phyloP scores from a whole-genome alignment of 2,329 filamentous ascomycete species.

The Hymenoscyphus fraxineus region DNA sequence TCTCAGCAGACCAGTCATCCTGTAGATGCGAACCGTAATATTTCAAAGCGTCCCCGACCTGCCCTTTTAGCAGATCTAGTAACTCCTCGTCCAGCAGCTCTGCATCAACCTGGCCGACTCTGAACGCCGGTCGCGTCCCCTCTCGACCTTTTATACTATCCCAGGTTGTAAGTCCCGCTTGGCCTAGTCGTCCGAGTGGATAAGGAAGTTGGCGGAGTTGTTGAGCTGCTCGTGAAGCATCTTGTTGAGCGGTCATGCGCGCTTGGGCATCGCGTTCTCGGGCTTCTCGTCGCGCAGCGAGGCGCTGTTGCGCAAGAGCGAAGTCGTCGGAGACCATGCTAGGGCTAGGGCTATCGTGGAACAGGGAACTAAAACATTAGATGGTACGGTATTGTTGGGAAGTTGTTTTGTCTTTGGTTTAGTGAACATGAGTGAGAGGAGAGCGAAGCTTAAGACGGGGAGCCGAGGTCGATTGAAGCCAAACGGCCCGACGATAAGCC shows the following conservation, averaged over 20 bases:
- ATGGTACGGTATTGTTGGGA: neutral
- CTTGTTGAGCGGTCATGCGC: constrained; percentile 47
- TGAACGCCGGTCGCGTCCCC: constrained; percentile 79
- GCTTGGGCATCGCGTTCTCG: constrained; percentile 65
- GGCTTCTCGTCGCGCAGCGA: constrained; percentile 73
- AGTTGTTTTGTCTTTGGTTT: too few species aligned
- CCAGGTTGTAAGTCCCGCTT: constrained; percentile 55
- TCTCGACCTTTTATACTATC: constrained; percentile 68
- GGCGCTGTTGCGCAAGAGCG: constrained; percentile 82
- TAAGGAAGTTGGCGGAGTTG: constrained; percentile 56
- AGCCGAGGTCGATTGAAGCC: too few species aligned
- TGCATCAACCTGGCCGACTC: constrained; percentile 93
- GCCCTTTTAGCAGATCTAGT: constrained; percentile 75
- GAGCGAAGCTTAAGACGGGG: too few species aligned
- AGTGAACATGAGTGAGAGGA: too few species aligned
- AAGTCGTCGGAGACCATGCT: constrained; percentile 49
- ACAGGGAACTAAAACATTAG: neutral
- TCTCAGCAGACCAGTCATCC: constrained; percentile 85
- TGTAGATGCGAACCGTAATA: constrained; percentile 76
- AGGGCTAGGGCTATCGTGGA: constrained; percentile 10
- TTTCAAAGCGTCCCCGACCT: constrained; percentile 83
- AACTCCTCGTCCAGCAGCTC: constrained; percentile 94
- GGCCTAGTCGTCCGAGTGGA: constrained; percentile 58
- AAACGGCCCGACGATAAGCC: too few species aligned
- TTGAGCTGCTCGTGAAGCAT: constrained; percentile 51